These are phyloP conservation scores for Xylaria sp. DNA, from an alignment of 2,329 filamentous ascomycete genomes.

Conservation along the genomic window DNA sequence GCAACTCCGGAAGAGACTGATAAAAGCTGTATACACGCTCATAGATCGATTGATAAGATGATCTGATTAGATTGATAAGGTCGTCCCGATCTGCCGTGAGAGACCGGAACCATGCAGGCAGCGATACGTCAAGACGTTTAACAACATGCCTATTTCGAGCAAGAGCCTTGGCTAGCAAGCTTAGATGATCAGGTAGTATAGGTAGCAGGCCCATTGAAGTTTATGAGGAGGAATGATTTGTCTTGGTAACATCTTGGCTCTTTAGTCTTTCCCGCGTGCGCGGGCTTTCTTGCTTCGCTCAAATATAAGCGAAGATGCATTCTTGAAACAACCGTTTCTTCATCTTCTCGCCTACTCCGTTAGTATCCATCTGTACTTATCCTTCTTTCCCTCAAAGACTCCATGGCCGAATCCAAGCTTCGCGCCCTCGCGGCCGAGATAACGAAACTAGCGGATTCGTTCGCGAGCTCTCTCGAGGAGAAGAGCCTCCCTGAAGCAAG, in stretches of 20 bases:
- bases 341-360: background rate
- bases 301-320: constrained; percentile 9
- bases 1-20: no score
- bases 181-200: background rate
- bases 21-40: no score
- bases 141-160: constrained; percentile 27
- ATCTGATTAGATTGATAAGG: constrained; percentile 51
- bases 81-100: constrained; percentile 41
- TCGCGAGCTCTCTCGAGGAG: constrained; percentile 55
- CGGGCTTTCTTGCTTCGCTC: background rate
- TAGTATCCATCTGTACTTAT: background rate
- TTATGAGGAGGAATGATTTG: background rate
- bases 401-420: constrained; percentile 51
- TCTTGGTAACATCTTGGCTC: constrained; percentile 8
- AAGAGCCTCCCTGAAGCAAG: constrained; percentile 57
- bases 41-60: constrained; percentile 34
- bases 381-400: background rate
- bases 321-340: background rate
- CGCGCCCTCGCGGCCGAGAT: constrained; percentile 58
- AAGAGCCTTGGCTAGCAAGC: constrained; percentile 19
- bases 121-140: background rate
- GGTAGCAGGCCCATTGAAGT: background rate
- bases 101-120: constrained; percentile 29
- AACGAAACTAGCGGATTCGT: constrained; percentile 55
- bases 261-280: background rate